Base-by-base conservation (phyloP, 148 eudicot genomes). In the Pharnaceum exiguum region DNA sequence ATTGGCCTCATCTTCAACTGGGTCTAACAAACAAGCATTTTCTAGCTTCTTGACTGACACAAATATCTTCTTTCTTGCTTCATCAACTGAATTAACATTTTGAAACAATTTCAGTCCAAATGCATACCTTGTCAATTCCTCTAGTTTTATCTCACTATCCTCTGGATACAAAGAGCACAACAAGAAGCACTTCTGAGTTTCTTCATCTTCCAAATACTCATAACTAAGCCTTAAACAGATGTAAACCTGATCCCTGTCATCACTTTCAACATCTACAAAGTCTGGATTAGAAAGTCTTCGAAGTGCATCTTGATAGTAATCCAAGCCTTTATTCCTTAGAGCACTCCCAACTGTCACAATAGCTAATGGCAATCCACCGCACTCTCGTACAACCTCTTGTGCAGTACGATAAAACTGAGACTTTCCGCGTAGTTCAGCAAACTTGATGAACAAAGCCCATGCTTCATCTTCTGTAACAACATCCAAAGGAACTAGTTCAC, bases 311-410 rank as follows among this genome's bases (percentile, higher is more conserved):
- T 32, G 24, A 51, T 30, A 51, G 3, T 32, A 22, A 6, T 32
- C 56, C 18, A 10, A 30, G 12, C 37, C 13, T 51, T 30, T 51
- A 2, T 17, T 24, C 39, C 25, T 51, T 18, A 51, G 39, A 31
- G 56, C 56, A 51, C 39, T 51, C 32, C 56, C 56, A 18, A 51
- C 56, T 7, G 37, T 17, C 30, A 32, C 4, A 30, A 51, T 5
- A 3, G 56, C 56, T 29, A 51, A 39, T 51, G 56, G 56, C 56
- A 51, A 16, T 13, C 56, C 56, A 7, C 15, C 38, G 32, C 56
- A 51, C 37, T 51, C 25, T 18, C 7, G 17, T 2, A 32, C 56
- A 16, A 51, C 21, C 11, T 16, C 26, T 7, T n/a, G 17, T 8
- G 39, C 56, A n/a, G n/a, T n/a, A 23, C n/a, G 5, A 1, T n/a